A percentile compares a stretch with the other conserved stretches of the same genome.
These are phyloP conservation scores for Kwoniella shandongensis DNA, from an alignment of 768 basidiomycete species.

Conservation along the genomic window DNA sequence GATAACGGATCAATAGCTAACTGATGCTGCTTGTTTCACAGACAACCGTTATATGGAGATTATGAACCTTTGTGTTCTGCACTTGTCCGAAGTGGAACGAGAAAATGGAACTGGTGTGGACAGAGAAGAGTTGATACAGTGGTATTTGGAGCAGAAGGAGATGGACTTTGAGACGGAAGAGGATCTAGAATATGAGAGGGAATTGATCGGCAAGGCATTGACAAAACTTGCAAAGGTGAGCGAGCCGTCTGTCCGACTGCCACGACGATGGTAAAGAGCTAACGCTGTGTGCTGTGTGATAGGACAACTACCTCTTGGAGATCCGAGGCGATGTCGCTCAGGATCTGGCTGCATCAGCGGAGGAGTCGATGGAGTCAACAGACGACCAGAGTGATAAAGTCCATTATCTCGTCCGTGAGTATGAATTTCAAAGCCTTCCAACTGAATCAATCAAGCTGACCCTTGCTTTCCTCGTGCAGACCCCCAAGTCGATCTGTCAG, in stretches of 20 bases:
- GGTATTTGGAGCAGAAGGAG: conserved; percentile 92
- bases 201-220: conserved; percentile 84
- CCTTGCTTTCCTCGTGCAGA: conserved; percentile 13
- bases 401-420: conserved; percentile 79
- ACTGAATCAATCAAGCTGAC: not conserved
- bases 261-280: not conserved
- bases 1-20: no score
- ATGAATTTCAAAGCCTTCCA: not conserved
- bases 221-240: conserved; percentile 85
- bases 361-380: conserved; percentile 59
- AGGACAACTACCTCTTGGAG: conserved; percentile 73
- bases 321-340: conserved; percentile 80
- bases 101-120: conserved; percentile 75
- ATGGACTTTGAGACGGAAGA: conserved; percentile 76
- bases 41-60: conserved; percentile 89
- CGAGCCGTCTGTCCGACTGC: not conserved
- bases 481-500: conserved; percentile 46
- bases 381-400: conserved; percentile 62
- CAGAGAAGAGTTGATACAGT: conserved; percentile 88
- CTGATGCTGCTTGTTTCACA: conserved; percentile 9
- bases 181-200: conserved; percentile 84
- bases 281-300: not conserved
- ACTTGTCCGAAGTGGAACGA: conserved; percentile 73
- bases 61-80: conserved; percentile 75
- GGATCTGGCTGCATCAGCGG: conserved; percentile 48